Percentiles rank a stretch among this genome's conserved stretches.
Evolutionary conservation across 208 protist species (phyloP).

Genomic region (Phytomonas francai): DNA sequence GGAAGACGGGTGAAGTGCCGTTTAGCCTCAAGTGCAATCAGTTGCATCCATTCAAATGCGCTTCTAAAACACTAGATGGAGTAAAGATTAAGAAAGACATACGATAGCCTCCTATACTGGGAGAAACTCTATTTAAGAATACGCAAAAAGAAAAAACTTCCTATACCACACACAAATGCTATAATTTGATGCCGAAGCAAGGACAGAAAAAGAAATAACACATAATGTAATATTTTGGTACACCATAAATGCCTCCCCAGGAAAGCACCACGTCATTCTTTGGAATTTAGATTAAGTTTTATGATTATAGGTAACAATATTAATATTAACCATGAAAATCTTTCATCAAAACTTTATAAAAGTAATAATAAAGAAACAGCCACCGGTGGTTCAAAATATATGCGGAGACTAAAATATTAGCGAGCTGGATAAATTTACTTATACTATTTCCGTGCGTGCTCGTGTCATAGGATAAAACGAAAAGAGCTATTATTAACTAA

Average conservation of each 20-base stretch:
- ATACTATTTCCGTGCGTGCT: not conserved
- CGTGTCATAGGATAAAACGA: not conserved
- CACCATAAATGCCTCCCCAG: not conserved
- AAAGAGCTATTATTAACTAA: not conserved
- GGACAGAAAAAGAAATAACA: not conserved
- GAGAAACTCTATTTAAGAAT: not conserved
- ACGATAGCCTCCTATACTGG: not conserved
- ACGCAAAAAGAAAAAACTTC: slow-evolving; percentile 12
- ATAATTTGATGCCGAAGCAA: not conserved
- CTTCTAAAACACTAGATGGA: not conserved
- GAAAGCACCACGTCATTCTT: slow-evolving; percentile 12
- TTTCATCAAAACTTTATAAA: not conserved
- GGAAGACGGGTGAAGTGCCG: not conserved
- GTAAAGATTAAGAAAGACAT: not conserved
- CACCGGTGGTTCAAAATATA: not conserved
- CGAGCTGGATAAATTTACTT: not conserved
- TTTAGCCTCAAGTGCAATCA: not conserved
- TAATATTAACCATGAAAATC: not conserved
- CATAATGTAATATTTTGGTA: not conserved
- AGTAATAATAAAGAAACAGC: not conserved
- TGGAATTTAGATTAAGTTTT: slow-evolving; percentile 4
- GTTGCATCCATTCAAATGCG: not conserved
- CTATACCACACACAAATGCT: not conserved
- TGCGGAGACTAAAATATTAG: not conserved
- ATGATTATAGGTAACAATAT: not conserved